These are phyloP conservation scores for Teunomyces atbi DNA, from an alignment of 805 yeast species.

Conservation along the genomic window DNA sequence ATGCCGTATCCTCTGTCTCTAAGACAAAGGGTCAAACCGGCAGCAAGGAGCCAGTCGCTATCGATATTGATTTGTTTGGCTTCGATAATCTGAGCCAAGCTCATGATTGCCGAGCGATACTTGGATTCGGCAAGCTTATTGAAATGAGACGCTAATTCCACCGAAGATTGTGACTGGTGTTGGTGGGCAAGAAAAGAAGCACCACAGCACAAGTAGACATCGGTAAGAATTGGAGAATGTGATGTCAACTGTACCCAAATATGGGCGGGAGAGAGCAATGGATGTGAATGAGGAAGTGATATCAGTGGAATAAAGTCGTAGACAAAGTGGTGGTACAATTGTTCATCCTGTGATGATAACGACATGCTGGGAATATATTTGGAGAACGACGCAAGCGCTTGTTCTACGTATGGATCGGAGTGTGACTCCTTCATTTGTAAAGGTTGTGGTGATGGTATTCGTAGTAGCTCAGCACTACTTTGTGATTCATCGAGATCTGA, in stretches of 20 bases:
- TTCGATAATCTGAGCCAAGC: slow-evolving; percentile 15
- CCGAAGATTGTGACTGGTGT: slow-evolving; percentile 9
- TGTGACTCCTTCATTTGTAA: not conserved
- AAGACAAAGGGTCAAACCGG: slow-evolving; percentile 37
- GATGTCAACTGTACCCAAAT: slow-evolving; percentile 47
- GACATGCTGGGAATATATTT: slow-evolving; percentile 7
- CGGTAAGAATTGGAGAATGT: slow-evolving; percentile 56
- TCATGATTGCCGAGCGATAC: slow-evolving; percentile 8
- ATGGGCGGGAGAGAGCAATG: slow-evolving; percentile 13
- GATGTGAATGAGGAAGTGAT: slow-evolving; percentile 16
- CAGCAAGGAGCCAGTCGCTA: slow-evolving; percentile 41
- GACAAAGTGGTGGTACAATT: slow-evolving; percentile 12
- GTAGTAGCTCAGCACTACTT: not conserved
- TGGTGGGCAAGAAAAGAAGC: slow-evolving; percentile 13
- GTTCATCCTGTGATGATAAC: slow-evolving; percentile 7
- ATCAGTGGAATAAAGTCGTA: slow-evolving; percentile 13
- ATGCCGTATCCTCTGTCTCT: slow-evolving; percentile 32
- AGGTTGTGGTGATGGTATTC: not conserved
- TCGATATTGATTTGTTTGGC: slow-evolving; percentile 23
- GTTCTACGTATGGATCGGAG: not conserved
- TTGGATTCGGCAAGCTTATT: slow-evolving; percentile 9
- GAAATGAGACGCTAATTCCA: slow-evolving; percentile 14
- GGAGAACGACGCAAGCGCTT: slow-evolving; percentile 3
- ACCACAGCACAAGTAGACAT: slow-evolving; percentile 31
- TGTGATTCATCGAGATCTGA: not conserved